Conservation (phyloP, 2,329 filamentous ascomycete species). For the Apiospora sp. region DNA sequence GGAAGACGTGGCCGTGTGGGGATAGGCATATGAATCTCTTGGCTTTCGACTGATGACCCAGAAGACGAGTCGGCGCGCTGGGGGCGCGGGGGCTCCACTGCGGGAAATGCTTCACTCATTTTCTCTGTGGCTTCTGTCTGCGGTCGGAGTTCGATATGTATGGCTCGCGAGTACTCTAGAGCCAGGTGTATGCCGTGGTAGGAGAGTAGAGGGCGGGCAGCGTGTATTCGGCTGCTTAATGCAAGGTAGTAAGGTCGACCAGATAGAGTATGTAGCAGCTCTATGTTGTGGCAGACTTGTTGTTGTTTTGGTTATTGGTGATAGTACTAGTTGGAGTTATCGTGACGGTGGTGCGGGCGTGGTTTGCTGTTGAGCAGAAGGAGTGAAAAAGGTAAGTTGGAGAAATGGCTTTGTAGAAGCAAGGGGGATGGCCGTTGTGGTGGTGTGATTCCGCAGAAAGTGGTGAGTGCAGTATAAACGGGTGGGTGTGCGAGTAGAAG, state of each 20-base stretch:
- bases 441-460: slow-evolving; percentile 6
- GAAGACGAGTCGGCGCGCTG: slow-evolving; percentile 42
- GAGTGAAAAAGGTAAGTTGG: neutral
- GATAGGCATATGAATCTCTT: slow-evolving; percentile 58
- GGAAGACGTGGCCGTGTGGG: slow-evolving; percentile 71
- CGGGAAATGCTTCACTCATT: slow-evolving; percentile 20
- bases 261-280: neutral
- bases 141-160: neutral
- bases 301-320: neutral
- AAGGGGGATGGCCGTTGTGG: neutral
- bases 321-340: neutral
- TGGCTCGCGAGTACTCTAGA: neutral
- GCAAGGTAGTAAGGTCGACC: neutral
- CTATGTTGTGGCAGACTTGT: neutral
- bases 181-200: neutral
- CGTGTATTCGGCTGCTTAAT: neutral
- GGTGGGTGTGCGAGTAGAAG: slow-evolving; percentile 5
- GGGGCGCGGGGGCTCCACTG: slow-evolving; percentile 26
- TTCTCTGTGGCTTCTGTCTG: neutral
- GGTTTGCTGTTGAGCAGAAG: neutral
- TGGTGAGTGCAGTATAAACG: slow-evolving; percentile 8
- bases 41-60: slow-evolving; percentile 38
- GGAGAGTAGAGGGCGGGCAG: neutral
- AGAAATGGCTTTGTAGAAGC: slow-evolving; percentile 3
- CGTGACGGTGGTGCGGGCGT: neutral